Conservation (phyloP, 2,329 filamentous ascomycete species). For the Pseudofabraea citricarpa region DNA sequence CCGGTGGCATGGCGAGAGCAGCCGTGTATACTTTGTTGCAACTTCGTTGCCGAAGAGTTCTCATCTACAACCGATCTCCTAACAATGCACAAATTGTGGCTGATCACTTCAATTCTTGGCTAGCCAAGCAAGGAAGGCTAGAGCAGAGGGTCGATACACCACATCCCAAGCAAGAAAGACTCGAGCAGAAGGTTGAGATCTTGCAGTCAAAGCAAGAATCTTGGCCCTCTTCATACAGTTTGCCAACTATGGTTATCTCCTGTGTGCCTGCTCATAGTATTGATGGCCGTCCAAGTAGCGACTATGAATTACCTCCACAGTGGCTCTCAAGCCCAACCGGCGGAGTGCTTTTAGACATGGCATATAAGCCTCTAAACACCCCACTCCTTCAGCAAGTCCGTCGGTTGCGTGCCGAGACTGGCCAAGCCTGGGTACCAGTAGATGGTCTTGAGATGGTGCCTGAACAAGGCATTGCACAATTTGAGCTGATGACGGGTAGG, state of each 20-base stretch:
- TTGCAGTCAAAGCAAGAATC: constrained; percentile 50
- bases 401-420: constrained; percentile 42
- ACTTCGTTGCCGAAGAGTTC: constrained; percentile 67
- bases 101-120: constrained; percentile 52
- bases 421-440: constrained; percentile 57
- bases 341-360: constrained; percentile 65
- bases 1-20: constrained; percentile 69
- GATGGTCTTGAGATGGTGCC: constrained; percentile 70
- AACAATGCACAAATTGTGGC: constrained; percentile 61
- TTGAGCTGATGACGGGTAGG: constrained; percentile 70
- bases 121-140: constrained; percentile 36
- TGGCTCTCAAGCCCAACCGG: constrained; percentile 70
- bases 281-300: constrained; percentile 55
- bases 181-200: constrained; percentile 45
- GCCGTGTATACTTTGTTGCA: constrained; percentile 72
- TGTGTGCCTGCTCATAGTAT: constrained; percentile 68
- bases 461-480: constrained; percentile 74
- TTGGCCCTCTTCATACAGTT: constrained; percentile 58
- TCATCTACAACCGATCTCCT: constrained; percentile 65
- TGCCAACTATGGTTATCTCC: constrained; percentile 67
- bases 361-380: constrained; percentile 67
- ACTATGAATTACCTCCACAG: constrained; percentile 59
- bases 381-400: constrained; percentile 63
- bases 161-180: constrained; percentile 34
- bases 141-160: constrained; percentile 40